Base-by-base conservation (phyloP, 2,329 filamentous ascomycete genomes). In the Colletotrichum orbiculare region DNA sequence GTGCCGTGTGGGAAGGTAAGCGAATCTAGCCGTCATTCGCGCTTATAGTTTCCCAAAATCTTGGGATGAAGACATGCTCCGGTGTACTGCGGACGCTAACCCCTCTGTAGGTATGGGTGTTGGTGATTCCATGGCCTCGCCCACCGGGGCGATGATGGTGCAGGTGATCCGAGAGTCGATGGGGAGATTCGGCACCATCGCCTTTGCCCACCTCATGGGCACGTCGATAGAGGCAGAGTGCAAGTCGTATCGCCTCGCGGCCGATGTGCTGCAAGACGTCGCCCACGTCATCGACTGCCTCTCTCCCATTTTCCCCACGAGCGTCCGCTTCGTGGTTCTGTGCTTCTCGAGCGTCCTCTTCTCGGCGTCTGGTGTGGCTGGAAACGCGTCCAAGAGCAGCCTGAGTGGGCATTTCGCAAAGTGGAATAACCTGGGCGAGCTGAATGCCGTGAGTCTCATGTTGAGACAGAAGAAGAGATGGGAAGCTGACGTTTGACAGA, bases 81-180 rank as follows among this genome's bases (percentile, higher is more conserved):
- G 41, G 8, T 45, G 39, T 46, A 13, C 1, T 25, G 46, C 13
- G 2, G 8, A 17, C 15, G 52, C 62, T 65, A 47, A 65, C 34
- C 12, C 33, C 33, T 8, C 7, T 2, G 25, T 4, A 65, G 58
- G 63, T 8, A 39, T 66, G 7, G 63, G 63, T 13, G 63, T 66
- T 2, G 63, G 63, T 25, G 63, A 66, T 34, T 63, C 63, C 8
- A 35, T 63, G 13, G 63, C 63, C n/a, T 66, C 63, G 2, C 63
- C 63, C 0, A 66, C 59, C 0, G 63, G 63, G 3, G 63, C 63
- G 8, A 66, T 66, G 63, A 47, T 66, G 35, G 34, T 66, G 6
- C 63, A 66, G 37, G 63, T 66, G 15, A 57, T 62, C 17, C 48
- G 63, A n/a, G 63, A 66, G 47, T 66, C 63, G 11, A 66, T 61